A percentile compares a stretch with the other conserved stretches of the same genome.
These are phyloP conservation scores for Candida succiphila DNA, from an alignment of 805 yeast species.

Conservation along the genomic window DNA sequence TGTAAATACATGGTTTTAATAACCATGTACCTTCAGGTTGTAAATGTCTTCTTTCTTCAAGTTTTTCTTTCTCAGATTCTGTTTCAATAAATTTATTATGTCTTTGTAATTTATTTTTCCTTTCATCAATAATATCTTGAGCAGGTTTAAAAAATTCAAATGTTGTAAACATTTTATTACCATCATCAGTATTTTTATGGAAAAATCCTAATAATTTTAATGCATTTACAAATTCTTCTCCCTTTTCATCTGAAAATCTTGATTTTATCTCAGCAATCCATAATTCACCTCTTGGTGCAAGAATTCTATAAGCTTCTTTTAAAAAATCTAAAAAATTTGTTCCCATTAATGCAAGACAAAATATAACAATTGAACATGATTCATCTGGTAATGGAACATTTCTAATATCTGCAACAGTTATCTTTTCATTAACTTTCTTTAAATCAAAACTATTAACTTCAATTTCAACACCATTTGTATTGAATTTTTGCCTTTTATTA, in stretches of 20 bases:
- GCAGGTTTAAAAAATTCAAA: conserved; percentile 92
- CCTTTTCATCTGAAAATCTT: conserved; percentile 67
- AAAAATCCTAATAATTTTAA: conserved; percentile 75
- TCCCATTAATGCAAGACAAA: conserved; percentile 95
- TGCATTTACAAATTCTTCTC: conserved; percentile 72
- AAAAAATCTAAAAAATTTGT: conserved; percentile 91
- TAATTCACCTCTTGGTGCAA: conserved; percentile 85
- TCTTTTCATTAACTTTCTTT: conserved; percentile 76
- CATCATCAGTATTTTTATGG: conserved; percentile 79
- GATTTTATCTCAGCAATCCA: conserved; percentile 98
- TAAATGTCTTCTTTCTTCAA: conserved; percentile 42
- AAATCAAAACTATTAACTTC: conserved; percentile 86
- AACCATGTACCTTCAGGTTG: conserved; percentile 79
- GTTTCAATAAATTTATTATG: conserved; percentile 62
- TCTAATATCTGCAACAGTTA: conserved; percentile 94
- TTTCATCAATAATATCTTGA: conserved; percentile 51
- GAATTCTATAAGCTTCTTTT: conserved; percentile 76
- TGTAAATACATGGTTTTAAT: conserved; percentile 92
- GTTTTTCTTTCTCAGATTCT: conserved; percentile 51
- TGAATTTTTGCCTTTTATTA: background rate
- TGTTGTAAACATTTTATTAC: conserved; percentile 87
- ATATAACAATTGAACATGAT: conserved; percentile 81
- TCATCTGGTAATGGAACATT: conserved; percentile 76
- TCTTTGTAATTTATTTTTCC: conserved; percentile 50
- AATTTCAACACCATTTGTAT: conserved; percentile 26